Evolutionary conservation across 352 stramenopile genomes (phyloP), one percentile per base, ranked within the genome.

Genomic region (Phytophthora colocasiae): DNA sequence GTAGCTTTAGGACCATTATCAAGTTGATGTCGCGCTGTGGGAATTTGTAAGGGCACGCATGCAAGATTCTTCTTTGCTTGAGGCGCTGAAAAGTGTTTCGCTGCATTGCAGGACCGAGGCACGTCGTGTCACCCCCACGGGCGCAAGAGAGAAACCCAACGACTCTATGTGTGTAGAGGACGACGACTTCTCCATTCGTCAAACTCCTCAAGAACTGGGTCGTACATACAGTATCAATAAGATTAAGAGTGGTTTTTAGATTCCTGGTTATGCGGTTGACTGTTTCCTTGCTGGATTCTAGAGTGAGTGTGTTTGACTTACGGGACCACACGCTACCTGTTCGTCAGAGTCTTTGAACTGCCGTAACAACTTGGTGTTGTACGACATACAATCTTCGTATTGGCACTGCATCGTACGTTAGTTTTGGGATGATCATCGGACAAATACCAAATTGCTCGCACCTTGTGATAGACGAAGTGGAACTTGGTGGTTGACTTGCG

Each of bases 401-500:
- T 93, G 87, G 55, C 87, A 95, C 84, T 93, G 27, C 4, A 49
- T 6, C 45, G 10, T 17, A 17, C 17, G 22, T 22, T 22, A 22
- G 22, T 22, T 22, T 22, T 22, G 22, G 22, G 22, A 22, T 22
- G 22, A 22, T 22, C 22, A 22, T 22, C 22, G 22, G 22, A 22
- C 22, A 22, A 22, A 22, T 7, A 17, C 11, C 6, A 36, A 22
- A 27, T 8, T 6, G 7, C 14, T 27, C 17, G 61, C 19, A 93
- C 85, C 81, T 96, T 96, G 80, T 96, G 87, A 59, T 96, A 92
- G 47, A 93, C 75, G 53, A 96, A 96, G 71, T 96, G 87, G 56
- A 91, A 96, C 54, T 74, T 85, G 11, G 87, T 92, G 11, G 73
- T 88, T 24, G 85, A 94, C 75, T 93, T 93, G 63, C 83, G 83